Conservation (phyloP, 2,329 filamentous ascomycete genomes). For the Ascochyta rabiei region DNA sequence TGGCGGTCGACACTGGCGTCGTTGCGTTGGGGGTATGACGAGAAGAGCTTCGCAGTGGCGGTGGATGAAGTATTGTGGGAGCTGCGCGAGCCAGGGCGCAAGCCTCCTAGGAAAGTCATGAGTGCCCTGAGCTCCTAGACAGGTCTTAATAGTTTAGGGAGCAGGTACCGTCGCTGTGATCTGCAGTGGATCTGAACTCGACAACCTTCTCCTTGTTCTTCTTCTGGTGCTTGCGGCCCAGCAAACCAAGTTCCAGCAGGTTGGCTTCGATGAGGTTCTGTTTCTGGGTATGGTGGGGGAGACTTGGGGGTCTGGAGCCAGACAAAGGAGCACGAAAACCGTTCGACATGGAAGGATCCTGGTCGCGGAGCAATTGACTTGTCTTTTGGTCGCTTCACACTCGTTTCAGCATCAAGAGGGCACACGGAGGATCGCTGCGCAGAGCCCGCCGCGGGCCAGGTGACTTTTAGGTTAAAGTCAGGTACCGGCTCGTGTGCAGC, state of each 20-base stretch:
- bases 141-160: constrained; percentile 36
- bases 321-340: constrained; percentile 41
- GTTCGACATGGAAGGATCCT: constrained; percentile 45
- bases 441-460: constrained; percentile 31
- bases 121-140: constrained; percentile 47
- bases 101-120: constrained; percentile 50
- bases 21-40: constrained; percentile 29
- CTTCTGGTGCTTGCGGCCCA: constrained; percentile 31
- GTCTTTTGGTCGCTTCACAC: constrained; percentile 47
- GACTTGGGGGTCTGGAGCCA: constrained; percentile 32
- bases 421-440: constrained; percentile 31
- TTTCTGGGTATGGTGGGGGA: constrained; percentile 28
- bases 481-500: constrained; percentile 33
- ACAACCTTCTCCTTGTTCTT: constrained; percentile 41
- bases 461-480: constrained; percentile 35
- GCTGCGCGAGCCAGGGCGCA: constrained; percentile 47
- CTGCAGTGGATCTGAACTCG: constrained; percentile 41
- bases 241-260: constrained; percentile 42
- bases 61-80: constrained; percentile 29
- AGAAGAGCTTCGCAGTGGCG: constrained; percentile 26
- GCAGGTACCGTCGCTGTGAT: constrained; percentile 41
- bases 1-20: constrained; percentile 36
- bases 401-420: constrained; percentile 49
- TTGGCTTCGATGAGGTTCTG: constrained; percentile 40
- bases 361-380: constrained; percentile 34